phyloP scores from a whole-genome alignment of 1,284 basidiomycete genomes.

The Ceraceosorus guamensis region DNA sequence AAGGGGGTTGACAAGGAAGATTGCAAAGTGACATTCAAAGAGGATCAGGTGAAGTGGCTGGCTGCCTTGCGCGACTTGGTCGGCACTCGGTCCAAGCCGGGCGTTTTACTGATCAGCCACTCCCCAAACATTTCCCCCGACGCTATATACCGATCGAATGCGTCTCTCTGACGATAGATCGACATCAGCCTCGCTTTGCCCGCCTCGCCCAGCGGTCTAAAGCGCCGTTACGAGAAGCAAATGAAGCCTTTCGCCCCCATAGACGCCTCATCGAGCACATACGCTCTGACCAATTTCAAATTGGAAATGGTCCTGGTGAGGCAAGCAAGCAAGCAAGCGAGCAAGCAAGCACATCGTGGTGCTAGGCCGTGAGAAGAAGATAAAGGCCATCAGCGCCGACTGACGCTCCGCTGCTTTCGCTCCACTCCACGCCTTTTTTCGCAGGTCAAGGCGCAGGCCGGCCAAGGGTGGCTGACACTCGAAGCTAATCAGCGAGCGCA shows the following conservation, averaged over 20 bases:
- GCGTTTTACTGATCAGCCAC: neutral
- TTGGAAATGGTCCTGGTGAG: constrained; percentile 43
- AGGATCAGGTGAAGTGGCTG: constrained; percentile 27
- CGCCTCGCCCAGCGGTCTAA: constrained; percentile 12
- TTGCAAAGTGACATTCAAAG: constrained; percentile 27
- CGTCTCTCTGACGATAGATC: too few species aligned
- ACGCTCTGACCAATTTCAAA: constrained; percentile 41
- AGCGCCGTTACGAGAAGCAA: constrained; percentile 25
- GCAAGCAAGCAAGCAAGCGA: too few species aligned
- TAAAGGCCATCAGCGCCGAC: too few species aligned
- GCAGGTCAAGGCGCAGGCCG: too few species aligned
- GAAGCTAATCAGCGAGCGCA: too few species aligned
- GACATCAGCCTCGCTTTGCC: constrained; percentile 4
- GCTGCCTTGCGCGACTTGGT: constrained; percentile 31
- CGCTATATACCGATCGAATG: too few species aligned
- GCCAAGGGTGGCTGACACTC: too few species aligned
- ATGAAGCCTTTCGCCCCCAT: constrained; percentile 33
- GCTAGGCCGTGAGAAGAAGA: too few species aligned
- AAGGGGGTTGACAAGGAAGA: constrained; percentile 29
- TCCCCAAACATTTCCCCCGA: neutral
- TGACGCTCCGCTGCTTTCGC: too few species aligned
- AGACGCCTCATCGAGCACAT: constrained; percentile 25
- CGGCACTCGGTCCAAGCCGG: too few species aligned
- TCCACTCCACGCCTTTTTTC: too few species aligned
- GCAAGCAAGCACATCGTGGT: too few species aligned